Conservation (phyloP, 331 rosid species). For the Rhamnella rubrinervis region DNA sequence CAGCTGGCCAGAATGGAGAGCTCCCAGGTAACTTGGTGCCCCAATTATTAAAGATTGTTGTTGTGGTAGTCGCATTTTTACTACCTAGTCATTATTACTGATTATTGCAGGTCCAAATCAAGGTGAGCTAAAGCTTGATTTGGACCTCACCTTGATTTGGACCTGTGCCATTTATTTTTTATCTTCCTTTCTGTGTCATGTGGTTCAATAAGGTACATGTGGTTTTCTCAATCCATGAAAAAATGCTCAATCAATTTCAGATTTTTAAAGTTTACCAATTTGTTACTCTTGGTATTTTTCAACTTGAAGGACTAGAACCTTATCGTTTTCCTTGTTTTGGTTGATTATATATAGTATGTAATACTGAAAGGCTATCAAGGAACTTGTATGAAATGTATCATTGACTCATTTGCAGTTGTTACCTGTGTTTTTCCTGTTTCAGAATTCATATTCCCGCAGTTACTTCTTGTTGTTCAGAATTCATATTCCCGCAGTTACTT, state of each 20-base stretch:
- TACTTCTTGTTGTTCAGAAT: neutral
- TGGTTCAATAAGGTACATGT: too few relatives aligned
- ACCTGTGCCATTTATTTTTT: too few relatives aligned
- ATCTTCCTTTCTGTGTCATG: too few relatives aligned
- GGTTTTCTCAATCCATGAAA: too few relatives aligned
- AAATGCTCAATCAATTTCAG: too few relatives aligned
- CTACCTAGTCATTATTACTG: neutral
- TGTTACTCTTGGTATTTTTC: too few relatives aligned
- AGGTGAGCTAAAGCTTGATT: neutral
- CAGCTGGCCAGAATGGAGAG: constrained; percentile 91
- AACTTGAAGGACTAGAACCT: neutral
- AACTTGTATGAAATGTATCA: neutral
- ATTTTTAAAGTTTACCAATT: too few relatives aligned
- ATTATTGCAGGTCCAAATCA: neutral
- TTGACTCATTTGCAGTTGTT: neutral
- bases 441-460: too few relatives aligned
- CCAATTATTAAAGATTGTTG: neutral
- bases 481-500: neutral
- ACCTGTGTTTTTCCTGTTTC: neutral
- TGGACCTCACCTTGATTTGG: too few relatives aligned
- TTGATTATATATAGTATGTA: neutral
- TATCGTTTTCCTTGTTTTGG: neutral
- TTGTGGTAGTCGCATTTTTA: constrained; percentile 4
- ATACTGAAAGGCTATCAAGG: neutral
- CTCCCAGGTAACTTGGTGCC: constrained; percentile 42